Evolutionary conservation across 2,329 filamentous ascomycete genomes (phyloP).

Genomic region (Fusarium begoniae): DNA sequence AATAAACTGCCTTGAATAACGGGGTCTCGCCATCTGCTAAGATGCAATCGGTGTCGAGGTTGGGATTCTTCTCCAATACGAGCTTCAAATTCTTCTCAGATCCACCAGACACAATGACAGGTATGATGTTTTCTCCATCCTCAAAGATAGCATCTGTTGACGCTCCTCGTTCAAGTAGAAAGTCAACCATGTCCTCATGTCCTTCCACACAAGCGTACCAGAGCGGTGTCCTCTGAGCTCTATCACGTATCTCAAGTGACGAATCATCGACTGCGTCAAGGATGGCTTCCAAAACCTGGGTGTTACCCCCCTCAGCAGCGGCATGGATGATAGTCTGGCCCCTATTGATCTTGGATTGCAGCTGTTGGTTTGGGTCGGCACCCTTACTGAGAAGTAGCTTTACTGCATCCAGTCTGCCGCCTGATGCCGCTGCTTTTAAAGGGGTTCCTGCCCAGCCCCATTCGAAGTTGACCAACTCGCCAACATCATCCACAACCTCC

Average conservation of each 20-base stretch:
- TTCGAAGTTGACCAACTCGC: conserved; percentile 28
- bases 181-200: conserved; percentile 23
- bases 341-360: conserved; percentile 15
- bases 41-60: conserved; percentile 18
- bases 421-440: conserved; percentile 15
- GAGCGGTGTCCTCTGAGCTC: conserved; percentile 15
- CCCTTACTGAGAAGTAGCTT: conserved; percentile 21
- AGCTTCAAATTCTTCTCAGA: conserved; percentile 17
- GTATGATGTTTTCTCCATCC: conserved; percentile 19
- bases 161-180: conserved; percentile 24
- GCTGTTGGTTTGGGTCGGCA: conserved; percentile 15
- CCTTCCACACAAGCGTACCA: conserved; percentile 24
- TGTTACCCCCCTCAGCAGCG: conserved; percentile 22
- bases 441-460: conserved; percentile 28
- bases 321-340: conserved; percentile 23
- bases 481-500: conserved; percentile 9
- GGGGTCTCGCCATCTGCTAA: conserved; percentile 12
- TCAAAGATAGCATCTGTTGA: conserved; percentile 6
- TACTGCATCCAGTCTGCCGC: conserved; percentile 8
- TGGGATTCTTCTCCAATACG: conserved; percentile 22
- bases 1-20: conserved; percentile 15
- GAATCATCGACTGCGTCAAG: not conserved
- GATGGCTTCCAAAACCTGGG: conserved; percentile 18
- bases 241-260: conserved; percentile 20
- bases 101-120: conserved; percentile 14